phyloP scores from a whole-genome alignment of 257 asterid species.

The Thymus quinquecostatus region DNA sequence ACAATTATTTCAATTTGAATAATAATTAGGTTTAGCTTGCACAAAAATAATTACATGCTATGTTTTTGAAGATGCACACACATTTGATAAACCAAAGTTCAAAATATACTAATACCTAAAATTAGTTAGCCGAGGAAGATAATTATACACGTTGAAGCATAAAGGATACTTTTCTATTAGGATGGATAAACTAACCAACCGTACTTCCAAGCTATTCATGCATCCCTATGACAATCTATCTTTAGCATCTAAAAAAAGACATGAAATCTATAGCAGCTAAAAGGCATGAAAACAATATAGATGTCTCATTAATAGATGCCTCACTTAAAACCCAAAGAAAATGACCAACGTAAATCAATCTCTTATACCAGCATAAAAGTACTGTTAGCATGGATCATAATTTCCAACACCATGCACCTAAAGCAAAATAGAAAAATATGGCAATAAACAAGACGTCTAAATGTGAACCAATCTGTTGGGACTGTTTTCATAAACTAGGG shows the following conservation, averaged over 20 bases:
- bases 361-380: conserved; percentile 15
- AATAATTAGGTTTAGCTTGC: neutral
- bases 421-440: neutral
- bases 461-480: neutral
- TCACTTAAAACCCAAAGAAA: neutral
- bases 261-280: neutral
- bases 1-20: neutral
- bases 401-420: neutral
- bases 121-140: neutral
- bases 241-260: neutral
- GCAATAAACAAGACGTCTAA: neutral
- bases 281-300: neutral
- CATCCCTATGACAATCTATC: neutral
- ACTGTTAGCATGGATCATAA: neutral
- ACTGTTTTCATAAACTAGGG: neutral
- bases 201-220: neutral
- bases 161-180: neutral
- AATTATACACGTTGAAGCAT: neutral
- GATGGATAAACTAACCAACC: neutral
- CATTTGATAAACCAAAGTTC: neutral
- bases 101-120: neutral
- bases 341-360: neutral
- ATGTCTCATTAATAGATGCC: neutral
- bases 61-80: neutral
- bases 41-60: neutral